phyloP scores from a whole-genome alignment of 805 yeast species.

The Candida cerambycidarum region DNA sequence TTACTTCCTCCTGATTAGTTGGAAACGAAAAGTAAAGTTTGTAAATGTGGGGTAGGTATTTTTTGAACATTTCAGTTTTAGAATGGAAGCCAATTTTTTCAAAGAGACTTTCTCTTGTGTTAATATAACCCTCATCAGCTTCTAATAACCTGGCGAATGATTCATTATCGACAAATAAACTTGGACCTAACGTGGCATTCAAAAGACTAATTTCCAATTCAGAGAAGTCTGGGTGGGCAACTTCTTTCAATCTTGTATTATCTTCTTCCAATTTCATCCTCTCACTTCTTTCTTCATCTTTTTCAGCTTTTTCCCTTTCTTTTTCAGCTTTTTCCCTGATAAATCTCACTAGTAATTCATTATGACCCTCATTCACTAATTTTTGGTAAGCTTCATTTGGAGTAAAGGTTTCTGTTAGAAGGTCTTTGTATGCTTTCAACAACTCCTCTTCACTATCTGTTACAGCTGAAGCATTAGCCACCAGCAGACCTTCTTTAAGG shows the following conservation, averaged over 20 bases:
- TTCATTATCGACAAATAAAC: background rate
- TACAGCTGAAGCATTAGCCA: background rate
- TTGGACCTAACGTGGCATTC: background rate
- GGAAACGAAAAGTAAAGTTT: background rate
- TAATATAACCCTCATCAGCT: background rate
- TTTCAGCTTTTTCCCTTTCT: background rate
- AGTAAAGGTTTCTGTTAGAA: background rate
- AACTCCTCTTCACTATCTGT: background rate
- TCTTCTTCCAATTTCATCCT: no score
- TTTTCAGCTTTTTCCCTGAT: background rate
- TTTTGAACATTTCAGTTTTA: background rate
- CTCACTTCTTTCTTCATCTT: background rate
- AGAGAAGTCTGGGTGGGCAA: background rate
- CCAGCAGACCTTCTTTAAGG: conserved; percentile 1
- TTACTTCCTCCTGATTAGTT: background rate
- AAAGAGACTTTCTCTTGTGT: background rate
- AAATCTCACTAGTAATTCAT: background rate
- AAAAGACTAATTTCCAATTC: background rate
- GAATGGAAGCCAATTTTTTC: background rate
- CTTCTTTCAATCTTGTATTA: background rate
- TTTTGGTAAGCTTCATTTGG: background rate
- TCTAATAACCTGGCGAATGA: conserved; percentile 3
- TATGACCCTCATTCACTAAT: background rate
- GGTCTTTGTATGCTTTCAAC: background rate
- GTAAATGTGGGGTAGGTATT: background rate